These are phyloP conservation scores for Globisporangium lucens DNA, from an alignment of 352 stramenopile species.

Conservation along the genomic window DNA sequence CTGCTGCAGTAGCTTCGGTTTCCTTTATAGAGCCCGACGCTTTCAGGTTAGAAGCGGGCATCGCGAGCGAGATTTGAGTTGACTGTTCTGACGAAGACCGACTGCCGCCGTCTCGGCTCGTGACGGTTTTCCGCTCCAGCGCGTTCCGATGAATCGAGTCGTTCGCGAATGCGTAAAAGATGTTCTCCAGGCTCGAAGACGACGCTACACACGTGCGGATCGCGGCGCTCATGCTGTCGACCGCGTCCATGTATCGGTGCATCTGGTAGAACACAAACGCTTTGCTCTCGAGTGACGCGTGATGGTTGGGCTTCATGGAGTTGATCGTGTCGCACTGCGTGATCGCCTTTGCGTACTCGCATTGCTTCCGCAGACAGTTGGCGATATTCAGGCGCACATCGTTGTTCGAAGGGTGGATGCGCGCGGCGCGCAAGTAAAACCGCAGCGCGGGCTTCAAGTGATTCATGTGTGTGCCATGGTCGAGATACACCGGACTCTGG, in stretches of 20 bases:
- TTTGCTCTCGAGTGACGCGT: slow-evolving; percentile 55
- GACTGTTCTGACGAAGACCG: neutral
- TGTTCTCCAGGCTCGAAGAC: slow-evolving; percentile 54
- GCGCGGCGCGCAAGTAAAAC: slow-evolving; percentile 63
- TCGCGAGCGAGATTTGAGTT: slow-evolving; percentile 4
- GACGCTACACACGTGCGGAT: slow-evolving; percentile 57
- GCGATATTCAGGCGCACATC: slow-evolving; percentile 67
- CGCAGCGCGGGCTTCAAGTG: slow-evolving; percentile 53
- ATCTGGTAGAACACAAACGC: slow-evolving; percentile 56
- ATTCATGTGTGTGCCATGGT: slow-evolving; percentile 32
- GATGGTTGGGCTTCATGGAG: slow-evolving; percentile 38
- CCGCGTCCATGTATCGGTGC: slow-evolving; percentile 35
- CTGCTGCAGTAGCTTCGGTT: neutral
- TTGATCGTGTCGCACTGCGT: slow-evolving; percentile 52
- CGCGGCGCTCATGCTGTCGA: slow-evolving; percentile 53
- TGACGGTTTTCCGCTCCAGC: slow-evolving; percentile 50
- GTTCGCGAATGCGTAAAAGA: slow-evolving; percentile 61
- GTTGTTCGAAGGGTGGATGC: slow-evolving; percentile 58
- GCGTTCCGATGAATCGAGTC: slow-evolving; percentile 50
- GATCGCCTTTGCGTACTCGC: slow-evolving; percentile 39
- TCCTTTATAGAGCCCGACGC: neutral
- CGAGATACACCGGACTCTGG: slow-evolving; percentile 27
- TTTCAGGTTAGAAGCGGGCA: slow-evolving; percentile 1
- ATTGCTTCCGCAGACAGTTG: slow-evolving; percentile 56
- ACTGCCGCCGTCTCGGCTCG: slow-evolving; percentile 17